Evolutionary conservation across 2,329 filamentous ascomycete species (phyloP).

Genomic region (Pseudogymnoascus sp.): DNA sequence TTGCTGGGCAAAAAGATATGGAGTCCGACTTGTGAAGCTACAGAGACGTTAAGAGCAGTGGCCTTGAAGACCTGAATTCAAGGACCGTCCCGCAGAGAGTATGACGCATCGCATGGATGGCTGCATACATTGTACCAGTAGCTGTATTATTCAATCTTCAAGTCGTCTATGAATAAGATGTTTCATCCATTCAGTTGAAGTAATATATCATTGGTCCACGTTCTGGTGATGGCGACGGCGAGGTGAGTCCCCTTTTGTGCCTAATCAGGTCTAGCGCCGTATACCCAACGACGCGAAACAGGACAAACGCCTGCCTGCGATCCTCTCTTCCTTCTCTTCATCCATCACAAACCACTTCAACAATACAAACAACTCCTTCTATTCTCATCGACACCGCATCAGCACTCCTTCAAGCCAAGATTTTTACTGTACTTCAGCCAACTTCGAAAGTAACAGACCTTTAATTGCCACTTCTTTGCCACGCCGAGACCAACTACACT

Average conservation of each 20-base stretch:
- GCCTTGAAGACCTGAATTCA: background rate
- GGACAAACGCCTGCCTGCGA: constrained; percentile 1
- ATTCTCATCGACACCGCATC: constrained; percentile 6
- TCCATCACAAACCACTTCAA: constrained; percentile 10
- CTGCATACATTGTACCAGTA: constrained; percentile 3
- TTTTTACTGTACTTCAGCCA: constrained; percentile 6
- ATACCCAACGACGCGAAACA: constrained; percentile 3
- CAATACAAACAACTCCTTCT: constrained; percentile 5
- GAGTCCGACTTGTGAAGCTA: background rate
- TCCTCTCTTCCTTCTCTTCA: constrained; percentile 9
- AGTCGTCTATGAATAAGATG: background rate
- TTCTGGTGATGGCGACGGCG: background rate
- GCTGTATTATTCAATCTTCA: constrained; percentile 5
- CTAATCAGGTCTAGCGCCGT: background rate
- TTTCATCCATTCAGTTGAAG: background rate
- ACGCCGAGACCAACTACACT: constrained; percentile 20
- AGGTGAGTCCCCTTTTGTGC: constrained; percentile 3
- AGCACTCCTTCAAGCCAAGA: constrained; percentile 1
- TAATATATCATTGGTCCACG: background rate
- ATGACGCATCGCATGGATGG: background rate
- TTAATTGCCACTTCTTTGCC: constrained; percentile 21
- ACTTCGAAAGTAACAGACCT: constrained; percentile 14
- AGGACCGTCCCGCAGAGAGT: background rate
- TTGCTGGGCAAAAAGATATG: background rate
- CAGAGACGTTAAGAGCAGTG: background rate